Conservation (phyloP, 768 basidiomycete genomes). For the Tricholoma terreum region DNA sequence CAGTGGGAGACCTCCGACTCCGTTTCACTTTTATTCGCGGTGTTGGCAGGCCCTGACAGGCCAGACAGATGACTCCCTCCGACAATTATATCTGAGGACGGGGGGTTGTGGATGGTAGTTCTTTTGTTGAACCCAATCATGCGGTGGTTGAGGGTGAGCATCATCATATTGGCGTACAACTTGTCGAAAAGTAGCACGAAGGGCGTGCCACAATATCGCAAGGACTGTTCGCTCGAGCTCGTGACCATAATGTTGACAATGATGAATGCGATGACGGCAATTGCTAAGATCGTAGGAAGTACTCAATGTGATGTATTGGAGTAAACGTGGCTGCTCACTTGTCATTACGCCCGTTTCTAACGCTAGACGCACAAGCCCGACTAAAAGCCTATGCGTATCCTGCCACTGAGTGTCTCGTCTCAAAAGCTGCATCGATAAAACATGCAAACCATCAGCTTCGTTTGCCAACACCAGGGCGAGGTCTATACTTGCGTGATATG, state of each 20-base stretch:
- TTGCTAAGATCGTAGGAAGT: neutral
- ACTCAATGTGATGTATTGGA: neutral
- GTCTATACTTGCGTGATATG: conserved; percentile 25
- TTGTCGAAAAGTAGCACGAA: conserved; percentile 26
- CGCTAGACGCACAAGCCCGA: conserved; percentile 24
- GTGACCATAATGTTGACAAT: neutral
- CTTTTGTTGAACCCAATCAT: conserved; percentile 4
- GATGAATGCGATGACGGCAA: neutral
- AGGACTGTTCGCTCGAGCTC: conserved; percentile 17
- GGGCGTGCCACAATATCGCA: neutral
- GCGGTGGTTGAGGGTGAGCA: conserved; percentile 28
- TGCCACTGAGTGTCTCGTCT: conserved; percentile 26
- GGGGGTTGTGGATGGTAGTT: neutral
- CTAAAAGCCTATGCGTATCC: conserved; percentile 25
- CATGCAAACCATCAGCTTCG: neutral
- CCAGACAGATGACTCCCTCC: neutral
- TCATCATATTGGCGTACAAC: conserved; percentile 29
- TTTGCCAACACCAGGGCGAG: neutral
- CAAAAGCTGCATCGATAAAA: conserved; percentile 18
- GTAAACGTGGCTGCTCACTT: conserved; percentile 12
- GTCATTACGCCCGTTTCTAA: conserved; percentile 31
- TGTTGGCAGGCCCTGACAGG: neutral
- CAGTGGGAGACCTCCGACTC: neutral
- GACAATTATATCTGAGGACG: neutral
- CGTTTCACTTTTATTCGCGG: neutral